These are phyloP conservation scores for Eucalyptus marginata DNA, from an alignment of 345 rosid species.

Conservation along the genomic window DNA sequence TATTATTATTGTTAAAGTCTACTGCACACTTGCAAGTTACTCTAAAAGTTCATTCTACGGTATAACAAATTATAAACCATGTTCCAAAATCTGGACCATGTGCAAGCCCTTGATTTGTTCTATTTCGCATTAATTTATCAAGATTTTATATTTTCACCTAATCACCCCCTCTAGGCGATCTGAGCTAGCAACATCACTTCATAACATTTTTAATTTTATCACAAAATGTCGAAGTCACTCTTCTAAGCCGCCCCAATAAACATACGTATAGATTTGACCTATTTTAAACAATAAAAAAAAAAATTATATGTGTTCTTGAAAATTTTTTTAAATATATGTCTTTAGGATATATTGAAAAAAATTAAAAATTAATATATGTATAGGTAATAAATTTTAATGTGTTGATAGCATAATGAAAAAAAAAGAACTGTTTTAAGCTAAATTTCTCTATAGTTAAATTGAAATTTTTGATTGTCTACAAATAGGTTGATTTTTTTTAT, in stretches of 20 bases:
- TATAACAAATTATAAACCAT: too few species aligned
- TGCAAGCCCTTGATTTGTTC: too few species aligned
- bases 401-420: background rate
- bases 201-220: too few species aligned
- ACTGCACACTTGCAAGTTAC: fast-evolving
- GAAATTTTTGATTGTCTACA: background rate
- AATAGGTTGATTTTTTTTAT: background rate
- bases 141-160: too few species aligned
- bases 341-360: background rate
- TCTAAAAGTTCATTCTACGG: too few species aligned
- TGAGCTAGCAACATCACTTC: background rate
- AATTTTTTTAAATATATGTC: background rate
- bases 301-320: background rate
- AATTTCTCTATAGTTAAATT: too few species aligned
- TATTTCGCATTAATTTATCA: too few species aligned
- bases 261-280: background rate
- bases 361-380: background rate
- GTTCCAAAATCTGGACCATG: too few species aligned
- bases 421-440: background rate
- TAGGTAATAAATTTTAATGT: background rate
- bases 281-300: too few species aligned
- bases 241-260: background rate
- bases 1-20: too few species aligned
- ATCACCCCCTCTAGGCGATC: too few species aligned
- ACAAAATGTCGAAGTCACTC: background rate